Base-by-base conservation (phyloP, 495 filamentous ascomycete species). In the Penicillium psychrofluorescens region DNA sequence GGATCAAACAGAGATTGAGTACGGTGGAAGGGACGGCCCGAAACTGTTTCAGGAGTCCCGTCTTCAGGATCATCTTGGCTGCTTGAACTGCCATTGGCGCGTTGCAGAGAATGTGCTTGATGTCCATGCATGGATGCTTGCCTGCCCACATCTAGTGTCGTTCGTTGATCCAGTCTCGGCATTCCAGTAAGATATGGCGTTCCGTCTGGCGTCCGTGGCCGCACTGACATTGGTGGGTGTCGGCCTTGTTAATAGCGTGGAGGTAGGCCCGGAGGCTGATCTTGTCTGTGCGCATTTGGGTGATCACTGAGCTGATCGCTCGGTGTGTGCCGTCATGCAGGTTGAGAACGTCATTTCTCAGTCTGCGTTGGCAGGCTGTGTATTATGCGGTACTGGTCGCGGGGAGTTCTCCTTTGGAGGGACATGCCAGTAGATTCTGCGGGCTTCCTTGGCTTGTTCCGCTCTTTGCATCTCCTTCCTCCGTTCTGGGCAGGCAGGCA, bases 211-310 rank as follows among this genome's bases (percentile, higher is more conserved):
- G 32, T 38, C 55, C 55, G 8, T 41, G 43, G 22, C 46, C 48
- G 36, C 50, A 66, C 40, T 49, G 12, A 45, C 53, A 66, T 45
- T 49, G 7, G 15, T 57, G 49, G 9, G 50, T 53, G 8, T 65
- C 51, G 14, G 51, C 43, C 36, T 49, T 53, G 35, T 59, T 53
- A 39, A 68, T 66, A 4, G 14, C 13, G 36, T 55, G 44, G 28
- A 68, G 63, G 44, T 64, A 68, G 4, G 48, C 49, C 2, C 40
- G 45, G 32, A 68, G 48, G 42, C 45, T 49, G 13, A 66, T 58
- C 44, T 59, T 59, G 32, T 50, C 56, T 31, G 58, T 64, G 11
- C 56, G 60, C 22, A 66, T 43, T 42, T 64, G 53, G 30, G 51
- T 61, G 27, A 65, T 43, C 15, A 54, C 41, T 0, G 59, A 62